Evolutionary conservation across 2,329 filamentous ascomycete species (phyloP).

Genomic region (Metarhizium anisopliae): DNA sequence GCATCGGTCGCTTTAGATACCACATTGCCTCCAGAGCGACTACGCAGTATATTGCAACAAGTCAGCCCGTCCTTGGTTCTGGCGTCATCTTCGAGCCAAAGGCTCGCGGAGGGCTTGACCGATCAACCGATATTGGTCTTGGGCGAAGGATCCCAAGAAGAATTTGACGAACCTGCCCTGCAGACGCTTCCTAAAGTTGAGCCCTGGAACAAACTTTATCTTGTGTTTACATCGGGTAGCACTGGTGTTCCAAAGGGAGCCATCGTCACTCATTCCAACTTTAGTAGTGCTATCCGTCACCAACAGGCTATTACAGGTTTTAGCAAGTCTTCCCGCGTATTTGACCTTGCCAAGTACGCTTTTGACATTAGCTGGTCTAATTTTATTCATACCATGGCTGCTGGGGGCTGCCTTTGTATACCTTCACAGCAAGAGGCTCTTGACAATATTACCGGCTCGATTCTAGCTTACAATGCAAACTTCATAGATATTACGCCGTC

Average conservation of each 20-base stretch:
- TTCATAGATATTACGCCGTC: constrained; percentile 5
- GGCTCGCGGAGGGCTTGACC: neutral
- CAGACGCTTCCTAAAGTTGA: neutral
- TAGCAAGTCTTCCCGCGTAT: constrained; percentile 18
- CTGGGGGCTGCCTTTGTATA: constrained; percentile 40
- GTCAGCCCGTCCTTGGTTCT: neutral
- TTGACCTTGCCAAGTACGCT: constrained; percentile 37
- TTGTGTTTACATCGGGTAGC: constrained; percentile 9
- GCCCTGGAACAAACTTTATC: constrained; percentile 1
- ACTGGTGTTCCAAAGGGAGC: constrained; percentile 13
- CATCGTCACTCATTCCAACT: constrained; percentile 10
- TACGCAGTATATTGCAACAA: constrained; percentile 8
- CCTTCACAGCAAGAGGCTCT: constrained; percentile 20
- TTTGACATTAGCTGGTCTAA: constrained; percentile 42
- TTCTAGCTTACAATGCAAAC: neutral
- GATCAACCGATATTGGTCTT: neutral
- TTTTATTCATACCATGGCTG: constrained; percentile 38
- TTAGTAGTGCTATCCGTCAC: constrained; percentile 8
- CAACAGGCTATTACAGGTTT: constrained; percentile 6
- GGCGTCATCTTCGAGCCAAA: neutral
- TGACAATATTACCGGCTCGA: neutral
- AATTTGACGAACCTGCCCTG: neutral
- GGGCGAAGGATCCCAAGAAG: neutral
- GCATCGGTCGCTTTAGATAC: constrained; percentile 18
- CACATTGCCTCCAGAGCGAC: constrained; percentile 11